These are phyloP conservation scores for Jackrogersella multiformis DNA, from an alignment of 495 filamentous ascomycete genomes.

Conservation along the genomic window DNA sequence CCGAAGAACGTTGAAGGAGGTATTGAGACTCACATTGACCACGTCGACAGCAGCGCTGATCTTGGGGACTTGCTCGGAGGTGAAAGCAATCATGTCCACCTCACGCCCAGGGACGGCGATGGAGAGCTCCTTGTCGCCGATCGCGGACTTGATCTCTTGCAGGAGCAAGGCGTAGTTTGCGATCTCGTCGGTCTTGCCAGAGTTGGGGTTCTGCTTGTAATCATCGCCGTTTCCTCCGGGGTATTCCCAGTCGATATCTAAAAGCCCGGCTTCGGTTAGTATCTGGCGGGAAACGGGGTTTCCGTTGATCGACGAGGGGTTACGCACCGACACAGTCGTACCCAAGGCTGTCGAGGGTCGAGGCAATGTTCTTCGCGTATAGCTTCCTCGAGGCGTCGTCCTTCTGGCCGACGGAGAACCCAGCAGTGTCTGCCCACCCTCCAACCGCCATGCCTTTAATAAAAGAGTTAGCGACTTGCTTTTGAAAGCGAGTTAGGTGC, in stretches of 20 bases:
- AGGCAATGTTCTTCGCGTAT: conserved; percentile 67
- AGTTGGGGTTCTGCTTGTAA: conserved; percentile 69
- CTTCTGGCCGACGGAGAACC: conserved; percentile 62
- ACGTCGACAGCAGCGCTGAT: conserved; percentile 70
- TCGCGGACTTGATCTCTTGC: conserved; percentile 61
- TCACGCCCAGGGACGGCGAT: conserved; percentile 68
- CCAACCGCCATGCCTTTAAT: conserved; percentile 72
- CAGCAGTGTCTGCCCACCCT: conserved; percentile 69
- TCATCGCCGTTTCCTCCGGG: conserved; percentile 69
- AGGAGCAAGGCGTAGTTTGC: conserved; percentile 67
- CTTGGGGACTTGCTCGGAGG: conserved; percentile 62
- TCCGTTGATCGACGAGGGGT: not conserved
- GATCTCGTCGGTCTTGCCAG: conserved; percentile 64
- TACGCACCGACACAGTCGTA: conserved; percentile 64
- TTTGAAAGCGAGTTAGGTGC: too few relatives aligned
- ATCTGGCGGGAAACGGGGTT: too few relatives aligned
- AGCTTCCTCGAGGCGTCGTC: conserved; percentile 58
- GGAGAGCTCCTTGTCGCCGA: conserved; percentile 69
- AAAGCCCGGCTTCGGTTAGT: conserved; percentile 1
- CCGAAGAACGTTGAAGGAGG: too few relatives aligned
- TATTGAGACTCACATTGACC: conserved; percentile 68
- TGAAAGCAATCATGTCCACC: conserved; percentile 71
- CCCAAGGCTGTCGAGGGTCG: conserved; percentile 60
- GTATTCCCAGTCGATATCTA: conserved; percentile 73
- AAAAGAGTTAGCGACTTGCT: too few relatives aligned